These are phyloP conservation scores for Talinum fruticosum DNA, from an alignment of 148 eudicot genomes.

Conservation along the genomic window DNA sequence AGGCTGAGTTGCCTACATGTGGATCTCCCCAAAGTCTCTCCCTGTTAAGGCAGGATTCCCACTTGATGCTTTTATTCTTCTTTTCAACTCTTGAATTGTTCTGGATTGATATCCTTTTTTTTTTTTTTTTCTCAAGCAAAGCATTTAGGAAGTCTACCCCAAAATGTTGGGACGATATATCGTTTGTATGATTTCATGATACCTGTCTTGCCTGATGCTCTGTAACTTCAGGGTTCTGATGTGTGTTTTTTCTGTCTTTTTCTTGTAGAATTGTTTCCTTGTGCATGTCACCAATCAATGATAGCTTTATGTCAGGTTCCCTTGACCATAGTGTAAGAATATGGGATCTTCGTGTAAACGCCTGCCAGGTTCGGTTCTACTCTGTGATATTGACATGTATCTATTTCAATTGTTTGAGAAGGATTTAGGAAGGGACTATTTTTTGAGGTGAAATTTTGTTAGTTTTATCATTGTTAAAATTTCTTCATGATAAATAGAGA, in stretches of 20 bases:
- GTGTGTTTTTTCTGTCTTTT: constrained; percentile 24
- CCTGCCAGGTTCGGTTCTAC: constrained; percentile 79
- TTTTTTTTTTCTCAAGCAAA: background rate
- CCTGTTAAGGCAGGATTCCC: no score
- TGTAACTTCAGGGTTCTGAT: constrained; percentile 15
- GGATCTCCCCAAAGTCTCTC: no score
- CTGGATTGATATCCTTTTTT: background rate
- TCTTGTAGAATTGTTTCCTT: constrained; percentile 84
- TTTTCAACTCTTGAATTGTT: background rate
- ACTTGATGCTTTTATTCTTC: no score
- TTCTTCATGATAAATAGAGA: background rate
- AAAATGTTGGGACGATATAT: background rate
- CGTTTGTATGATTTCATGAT: background rate
- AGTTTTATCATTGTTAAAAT: background rate
- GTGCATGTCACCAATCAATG: constrained; percentile 96
- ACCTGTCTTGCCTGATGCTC: background rate
- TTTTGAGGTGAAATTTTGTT: background rate
- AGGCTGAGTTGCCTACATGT: no score
- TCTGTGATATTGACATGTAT: constrained; percentile 6
- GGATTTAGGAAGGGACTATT: background rate
- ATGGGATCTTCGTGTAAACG: constrained; percentile 98
- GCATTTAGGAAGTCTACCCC: background rate
- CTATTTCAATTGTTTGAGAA: background rate
- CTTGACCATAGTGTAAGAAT: constrained; percentile 93
- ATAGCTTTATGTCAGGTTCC: constrained; percentile 98